phyloP scores from a whole-genome alignment of 1,284 basidiomycete species.

The Malassezia pachydermatis region DNA sequence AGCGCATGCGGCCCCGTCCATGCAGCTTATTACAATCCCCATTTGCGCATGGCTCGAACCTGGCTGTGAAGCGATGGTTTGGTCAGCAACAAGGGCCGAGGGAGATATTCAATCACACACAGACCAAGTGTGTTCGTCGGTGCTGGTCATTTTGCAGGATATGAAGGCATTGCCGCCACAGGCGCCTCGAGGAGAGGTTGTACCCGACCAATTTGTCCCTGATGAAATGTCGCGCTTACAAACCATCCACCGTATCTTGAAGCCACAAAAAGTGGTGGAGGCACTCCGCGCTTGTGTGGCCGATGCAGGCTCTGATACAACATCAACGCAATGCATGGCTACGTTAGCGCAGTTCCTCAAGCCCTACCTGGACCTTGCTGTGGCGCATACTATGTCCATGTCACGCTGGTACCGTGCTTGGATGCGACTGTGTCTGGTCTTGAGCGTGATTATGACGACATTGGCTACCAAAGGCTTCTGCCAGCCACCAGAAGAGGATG shows the following conservation, averaged over 20 bases:
- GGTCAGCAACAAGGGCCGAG: not conserved
- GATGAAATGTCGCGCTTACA: not conserved
- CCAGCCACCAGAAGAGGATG: constrained; percentile 37
- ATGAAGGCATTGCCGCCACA: constrained; percentile 10
- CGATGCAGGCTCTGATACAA: not conserved
- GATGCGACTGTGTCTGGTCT: constrained; percentile 72
- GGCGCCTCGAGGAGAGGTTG: not conserved
- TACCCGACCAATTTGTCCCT: not conserved
- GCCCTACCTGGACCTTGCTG: constrained; percentile 30
- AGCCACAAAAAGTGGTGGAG: constrained; percentile 1
- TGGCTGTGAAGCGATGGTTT: not conserved
- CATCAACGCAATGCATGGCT: not conserved
- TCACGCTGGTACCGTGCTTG: constrained; percentile 64
- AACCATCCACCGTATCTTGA: constrained; percentile 4
- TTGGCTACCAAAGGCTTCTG: constrained; percentile 80
- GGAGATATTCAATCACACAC: not conserved
- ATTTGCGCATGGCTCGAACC: constrained; percentile 5
- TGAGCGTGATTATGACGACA: constrained; percentile 64
- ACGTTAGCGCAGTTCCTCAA: constrained; percentile 33
- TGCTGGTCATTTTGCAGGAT: constrained; percentile 42
- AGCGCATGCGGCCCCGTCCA: not conserved
- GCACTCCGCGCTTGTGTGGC: constrained; percentile 5
- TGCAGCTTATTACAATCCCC: constrained; percentile 5
- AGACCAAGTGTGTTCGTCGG: constrained; percentile 30
- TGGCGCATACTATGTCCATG: constrained; percentile 50